Evolutionary conservation across 2,329 filamentous ascomycete genomes (phyloP).

Genomic region (Aspergillus jensenii): DNA sequence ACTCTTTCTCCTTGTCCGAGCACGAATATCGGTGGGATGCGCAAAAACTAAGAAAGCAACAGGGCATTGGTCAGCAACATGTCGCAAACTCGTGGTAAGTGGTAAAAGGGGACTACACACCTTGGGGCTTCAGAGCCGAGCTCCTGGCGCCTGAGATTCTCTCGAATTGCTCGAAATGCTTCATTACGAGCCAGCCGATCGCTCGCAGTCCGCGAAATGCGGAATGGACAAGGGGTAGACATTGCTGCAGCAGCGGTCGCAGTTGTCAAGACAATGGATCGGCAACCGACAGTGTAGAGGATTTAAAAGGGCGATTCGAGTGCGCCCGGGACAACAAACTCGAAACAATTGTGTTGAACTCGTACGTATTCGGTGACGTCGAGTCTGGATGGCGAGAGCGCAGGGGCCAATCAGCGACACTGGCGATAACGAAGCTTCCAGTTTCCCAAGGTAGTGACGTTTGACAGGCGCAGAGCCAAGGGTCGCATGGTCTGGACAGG

Average conservation of each 20-base stretch:
- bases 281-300: background rate
- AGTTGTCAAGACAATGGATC: background rate
- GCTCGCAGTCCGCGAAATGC: conserved; percentile 31
- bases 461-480: conserved; percentile 16
- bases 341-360: background rate
- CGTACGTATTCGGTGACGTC: conserved; percentile 12
- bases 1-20: conserved; percentile 30
- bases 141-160: conserved; percentile 36
- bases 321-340: background rate
- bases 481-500: conserved; percentile 22
- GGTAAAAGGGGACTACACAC: conserved; percentile 16
- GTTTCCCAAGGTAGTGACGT: conserved; percentile 10
- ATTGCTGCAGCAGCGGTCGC: conserved; percentile 11
- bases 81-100: background rate
- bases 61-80: conserved; percentile 9
- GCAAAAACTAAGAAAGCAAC: conserved; percentile 32
- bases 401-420: conserved; percentile 14
- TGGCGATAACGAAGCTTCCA: conserved; percentile 8
- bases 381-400: conserved; percentile 9
- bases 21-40: conserved; percentile 33
- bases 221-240: conserved; percentile 28
- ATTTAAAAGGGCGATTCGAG: background rate
- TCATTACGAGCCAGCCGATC: conserved; percentile 35
- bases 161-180: conserved; percentile 34
- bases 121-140: conserved; percentile 34